Evolutionary conservation across 2,329 filamentous ascomycete genomes (phyloP), one percentile per base, ranked within the genome.

Genomic region (Sclerotinia trifoliorum): DNA sequence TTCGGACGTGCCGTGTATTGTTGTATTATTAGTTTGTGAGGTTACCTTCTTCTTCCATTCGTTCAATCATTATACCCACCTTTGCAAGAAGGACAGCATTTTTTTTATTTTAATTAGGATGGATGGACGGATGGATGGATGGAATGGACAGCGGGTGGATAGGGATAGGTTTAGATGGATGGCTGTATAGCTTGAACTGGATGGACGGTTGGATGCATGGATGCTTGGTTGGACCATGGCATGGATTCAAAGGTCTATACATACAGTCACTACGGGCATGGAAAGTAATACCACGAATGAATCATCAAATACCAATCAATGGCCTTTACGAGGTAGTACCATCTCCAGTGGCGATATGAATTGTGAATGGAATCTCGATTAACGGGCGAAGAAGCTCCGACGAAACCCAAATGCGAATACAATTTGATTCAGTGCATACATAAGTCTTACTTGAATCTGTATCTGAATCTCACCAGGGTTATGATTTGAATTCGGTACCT

Each of bases 221-320:
- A 42, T 60, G 15, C 15, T 46, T 49, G 60, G 49, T 26, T 39
- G 39, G 61, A 39, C 51, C 35, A 24, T 32, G 26, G 46, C 26
- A 17, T 64, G 61, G 61, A 64, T 26, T 49, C 24, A 52, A 35
- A 51, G 60, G n/a, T n/a, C 42, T 61, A 60, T 52, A 64, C 49
- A 64, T 44, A 64, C 46, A 48, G 46, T 49, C 60, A 24, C 29
- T 62, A 51, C 46, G 46, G 39, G 49, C 39, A 62, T 62, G 51
- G 58, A 51, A 39, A 35, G 24, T 62, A 62, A 62, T 62, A 62
- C 39, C 3, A 51, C 17, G 46, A 62, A 51, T 51, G 46, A 48
- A 62, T 17, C 15, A 51, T n/a, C 46, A 21, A 49, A 62, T 26
- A 49, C 3, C 29, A 42, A 42, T 42, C 13, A 17, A 42, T 42